phyloP scores from a whole-genome alignment of 345 rosid genomes.

The Eucalyptus polyanthemos region DNA sequence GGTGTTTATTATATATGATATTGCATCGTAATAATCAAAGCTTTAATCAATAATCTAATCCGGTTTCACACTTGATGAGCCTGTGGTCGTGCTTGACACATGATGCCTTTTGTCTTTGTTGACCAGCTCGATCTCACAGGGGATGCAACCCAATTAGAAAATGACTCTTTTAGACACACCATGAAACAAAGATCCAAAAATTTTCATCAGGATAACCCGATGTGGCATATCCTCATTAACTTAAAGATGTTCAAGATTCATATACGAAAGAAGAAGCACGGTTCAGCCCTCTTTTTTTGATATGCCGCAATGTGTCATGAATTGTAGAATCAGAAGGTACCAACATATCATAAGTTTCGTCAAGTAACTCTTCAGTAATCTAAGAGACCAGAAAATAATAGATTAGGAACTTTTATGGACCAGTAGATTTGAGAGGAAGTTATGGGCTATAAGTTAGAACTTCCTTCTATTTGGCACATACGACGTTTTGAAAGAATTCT shows the following conservation, averaged over 20 bases:
- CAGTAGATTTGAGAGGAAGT: neutral
- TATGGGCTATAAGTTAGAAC: neutral
- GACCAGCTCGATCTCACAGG: neutral
- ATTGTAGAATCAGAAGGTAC: neutral
- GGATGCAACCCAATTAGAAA: neutral
- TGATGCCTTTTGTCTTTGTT: rapidly evolving
- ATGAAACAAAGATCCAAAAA: neutral
- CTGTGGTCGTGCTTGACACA: neutral
- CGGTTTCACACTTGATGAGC: neutral
- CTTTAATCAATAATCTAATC: neutral
- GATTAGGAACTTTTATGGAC: neutral
- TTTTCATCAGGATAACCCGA: neutral
- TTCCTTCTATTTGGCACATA: neutral
- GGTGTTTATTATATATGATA: neutral
- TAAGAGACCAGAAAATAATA: neutral
- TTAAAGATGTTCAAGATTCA: neutral
- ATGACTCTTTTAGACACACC: neutral
- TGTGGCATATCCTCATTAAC: neutral
- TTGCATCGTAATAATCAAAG: neutral
- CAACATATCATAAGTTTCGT: neutral
- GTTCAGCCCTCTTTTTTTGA: rapidly evolving
- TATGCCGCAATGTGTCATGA: rapidly evolving
- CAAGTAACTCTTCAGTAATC: neutral
- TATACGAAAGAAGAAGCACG: neutral
- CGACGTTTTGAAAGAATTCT: neutral